Evolutionary conservation across 805 yeast species (phyloP), one percentile per base, ranked within the genome.

Genomic region (Tetrapisispora phaffii): DNA sequence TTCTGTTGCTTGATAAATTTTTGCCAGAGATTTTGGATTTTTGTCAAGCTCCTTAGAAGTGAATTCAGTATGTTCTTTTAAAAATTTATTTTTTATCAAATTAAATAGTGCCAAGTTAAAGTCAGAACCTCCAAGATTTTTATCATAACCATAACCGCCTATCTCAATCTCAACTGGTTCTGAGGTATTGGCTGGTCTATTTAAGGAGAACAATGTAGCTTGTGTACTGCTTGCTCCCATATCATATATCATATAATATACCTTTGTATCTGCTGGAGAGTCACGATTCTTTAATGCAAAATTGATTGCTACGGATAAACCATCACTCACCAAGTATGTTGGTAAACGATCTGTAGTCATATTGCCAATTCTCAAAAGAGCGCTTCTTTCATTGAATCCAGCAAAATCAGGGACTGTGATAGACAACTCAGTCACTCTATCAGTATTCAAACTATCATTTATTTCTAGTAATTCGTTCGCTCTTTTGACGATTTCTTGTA

Each of bases 141-240:
- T 69, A 56, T 81, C 85, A 56, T 64, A 78, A 0, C 90, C 88
- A 49, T 80, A 76, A 26, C 87, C 88, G 58, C 80, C 83, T 23
- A 86, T 74, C 33, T 78, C 82, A 33, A 88, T 67, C n/a, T 50
- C 52, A 19, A 67, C 50, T 1, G 70, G 69, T 9, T 72, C 63
- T 9, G 70, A 68, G 29, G 69, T 68, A 22, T 69, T 68, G 39
- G 59, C 62, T 17, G 64, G 60, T 20, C 76, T 75, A 16, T 65
- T 62, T 50, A 81, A 71, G 0, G 89, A 78, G 42, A 88, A 49
- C n/a, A 93, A 67, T 0, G 97, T 84, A 1, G 95, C 95, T 45
- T 81, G 77, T 0, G 95, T 84, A 0, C 95, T 81, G 1, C 95
- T 95, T 5, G 96, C 90, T 39, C 98, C 98, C 76, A 85, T 76